Evolutionary conservation across 768 basidiomycete genomes (phyloP).

Genomic region (Wakefieldia striispora): DNA sequence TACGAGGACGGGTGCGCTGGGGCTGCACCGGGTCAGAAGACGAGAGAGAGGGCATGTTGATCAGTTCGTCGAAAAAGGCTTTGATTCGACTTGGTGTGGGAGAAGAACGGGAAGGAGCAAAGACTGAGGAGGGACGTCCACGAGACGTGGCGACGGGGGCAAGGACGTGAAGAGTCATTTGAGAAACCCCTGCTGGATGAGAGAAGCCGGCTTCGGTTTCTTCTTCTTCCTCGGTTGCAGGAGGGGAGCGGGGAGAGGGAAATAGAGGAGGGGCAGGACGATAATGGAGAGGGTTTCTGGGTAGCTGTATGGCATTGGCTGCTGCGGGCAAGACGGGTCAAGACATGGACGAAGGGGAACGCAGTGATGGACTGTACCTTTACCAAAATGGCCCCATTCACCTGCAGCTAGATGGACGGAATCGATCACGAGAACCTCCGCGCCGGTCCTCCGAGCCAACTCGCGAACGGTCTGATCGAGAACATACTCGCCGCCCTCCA

Average conservation of each 20-base stretch:
- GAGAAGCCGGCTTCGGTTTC: constrained; percentile 50
- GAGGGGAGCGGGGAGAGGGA: constrained; percentile 25
- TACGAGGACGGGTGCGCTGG: constrained; percentile 49
- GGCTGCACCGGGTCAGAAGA: constrained; percentile 27
- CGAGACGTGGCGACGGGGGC: constrained; percentile 35
- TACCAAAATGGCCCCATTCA: constrained; percentile 83
- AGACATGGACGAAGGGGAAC: background rate
- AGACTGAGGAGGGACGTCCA: constrained; percentile 31
- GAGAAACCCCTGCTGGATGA: constrained; percentile 33
- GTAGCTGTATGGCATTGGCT: constrained; percentile 63
- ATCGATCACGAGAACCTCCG: constrained; percentile 86
- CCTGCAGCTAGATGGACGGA: constrained; percentile 82
- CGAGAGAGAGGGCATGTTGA: constrained; percentile 53
- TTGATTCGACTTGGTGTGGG: constrained; percentile 56
- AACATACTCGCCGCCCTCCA: constrained; percentile 80
- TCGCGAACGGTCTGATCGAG: constrained; percentile 78
- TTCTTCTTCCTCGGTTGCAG: constrained; percentile 39
- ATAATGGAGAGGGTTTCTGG: constrained; percentile 77
- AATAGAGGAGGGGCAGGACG: constrained; percentile 31
- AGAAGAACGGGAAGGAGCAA: constrained; percentile 40
- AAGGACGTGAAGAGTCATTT: constrained; percentile 48
- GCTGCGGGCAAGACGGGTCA: constrained; percentile 41
- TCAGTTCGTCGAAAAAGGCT: constrained; percentile 72
- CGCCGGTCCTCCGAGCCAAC: constrained; percentile 65
- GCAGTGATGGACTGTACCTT: constrained; percentile 44